Conservation (phyloP, 352 stramenopile genomes). For the Sclerospora graminicola region DNA sequence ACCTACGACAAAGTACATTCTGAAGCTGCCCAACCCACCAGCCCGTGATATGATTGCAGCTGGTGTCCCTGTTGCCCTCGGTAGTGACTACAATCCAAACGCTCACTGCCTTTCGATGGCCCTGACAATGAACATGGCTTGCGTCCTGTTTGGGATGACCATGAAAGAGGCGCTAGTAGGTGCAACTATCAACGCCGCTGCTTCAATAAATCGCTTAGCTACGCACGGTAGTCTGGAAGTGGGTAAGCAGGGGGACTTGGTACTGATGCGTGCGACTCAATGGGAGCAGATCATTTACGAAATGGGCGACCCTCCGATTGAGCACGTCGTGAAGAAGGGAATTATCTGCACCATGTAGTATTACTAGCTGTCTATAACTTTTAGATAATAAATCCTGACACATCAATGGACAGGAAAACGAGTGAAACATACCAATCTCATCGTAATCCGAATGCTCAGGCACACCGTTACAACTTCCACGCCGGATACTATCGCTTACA, state of each 20-base stretch:
- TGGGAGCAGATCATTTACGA: constrained; percentile 85
- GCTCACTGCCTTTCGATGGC: constrained; percentile 82
- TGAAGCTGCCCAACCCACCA: constrained; percentile 64
- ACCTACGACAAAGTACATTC: constrained; percentile 77
- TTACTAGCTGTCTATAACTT: neutral
- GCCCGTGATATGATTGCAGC: constrained; percentile 60
- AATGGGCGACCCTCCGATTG: constrained; percentile 70
- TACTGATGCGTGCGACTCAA: constrained; percentile 54
- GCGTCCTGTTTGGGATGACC: constrained; percentile 75
- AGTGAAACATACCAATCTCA: no score
- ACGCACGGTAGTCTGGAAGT: constrained; percentile 71
- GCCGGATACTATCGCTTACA: no score
- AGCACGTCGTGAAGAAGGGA: constrained; percentile 72
- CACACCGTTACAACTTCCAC: no score
- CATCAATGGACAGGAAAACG: no score
- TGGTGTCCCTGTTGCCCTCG: constrained; percentile 59
- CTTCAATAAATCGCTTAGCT: constrained; percentile 64
- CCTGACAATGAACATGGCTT: constrained; percentile 83
- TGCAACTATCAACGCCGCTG: constrained; percentile 74
- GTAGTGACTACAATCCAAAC: constrained; percentile 82
- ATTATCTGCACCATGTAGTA: constrained; percentile 16
- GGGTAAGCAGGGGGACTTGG: constrained; percentile 61
- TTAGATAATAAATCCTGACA: neutral
- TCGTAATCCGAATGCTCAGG: no score
- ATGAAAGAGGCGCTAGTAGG: constrained; percentile 80